These are phyloP conservation scores for Ustilago nuda DNA, from an alignment of 1,284 basidiomycete species.

Conservation along the genomic window DNA sequence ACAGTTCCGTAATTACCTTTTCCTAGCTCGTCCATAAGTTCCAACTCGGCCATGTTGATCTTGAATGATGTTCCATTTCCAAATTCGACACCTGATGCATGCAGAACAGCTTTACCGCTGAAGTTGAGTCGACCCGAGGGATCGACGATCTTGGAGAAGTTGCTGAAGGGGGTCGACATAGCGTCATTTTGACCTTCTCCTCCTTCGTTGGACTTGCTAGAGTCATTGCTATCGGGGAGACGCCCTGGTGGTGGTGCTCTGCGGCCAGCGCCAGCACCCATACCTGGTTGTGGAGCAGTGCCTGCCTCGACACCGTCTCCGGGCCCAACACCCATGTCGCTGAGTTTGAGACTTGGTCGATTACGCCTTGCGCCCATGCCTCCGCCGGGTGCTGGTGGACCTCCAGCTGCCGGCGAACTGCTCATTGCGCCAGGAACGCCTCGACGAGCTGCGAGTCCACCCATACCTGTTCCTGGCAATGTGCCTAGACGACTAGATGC, in stretches of 20 bases:
- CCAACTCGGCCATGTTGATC: slow-evolving; percentile 95
- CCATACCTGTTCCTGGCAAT: slow-evolving; percentile 43
- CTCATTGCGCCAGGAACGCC: slow-evolving; percentile 71
- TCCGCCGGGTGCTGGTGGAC: slow-evolving; percentile 24
- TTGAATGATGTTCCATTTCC: slow-evolving; percentile 89
- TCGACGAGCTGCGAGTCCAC: slow-evolving; percentile 46
- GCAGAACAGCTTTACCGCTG: slow-evolving; percentile 89
- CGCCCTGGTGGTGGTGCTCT: slow-evolving; percentile 72
- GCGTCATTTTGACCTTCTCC: slow-evolving; percentile 53
- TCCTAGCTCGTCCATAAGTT: slow-evolving; percentile 86
- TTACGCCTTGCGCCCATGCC: slow-evolving; percentile 39
- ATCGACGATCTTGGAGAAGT: slow-evolving; percentile 96
- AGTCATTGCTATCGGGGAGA: slow-evolving; percentile 65
- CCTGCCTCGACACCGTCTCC: slow-evolving; percentile 21
- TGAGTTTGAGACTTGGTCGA: slow-evolving; percentile 58
- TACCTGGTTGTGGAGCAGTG: slow-evolving; percentile 10
- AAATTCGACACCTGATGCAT: slow-evolving; percentile 93
- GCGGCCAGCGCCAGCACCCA: slow-evolving; percentile 75
- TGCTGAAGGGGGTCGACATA: slow-evolving; percentile 84
- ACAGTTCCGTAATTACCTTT: slow-evolving; percentile 98
- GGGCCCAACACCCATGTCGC: slow-evolving; percentile 52
- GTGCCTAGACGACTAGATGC: slow-evolving; percentile 28
- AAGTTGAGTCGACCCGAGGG: slow-evolving; percentile 94
- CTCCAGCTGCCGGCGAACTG: slow-evolving; percentile 71
- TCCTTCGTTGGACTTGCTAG: slow-evolving; percentile 16